Evolutionary conservation across 306 rosid species (phyloP), one percentile per base, ranked within the genome.

Genomic region (Lupinus albus): DNA sequence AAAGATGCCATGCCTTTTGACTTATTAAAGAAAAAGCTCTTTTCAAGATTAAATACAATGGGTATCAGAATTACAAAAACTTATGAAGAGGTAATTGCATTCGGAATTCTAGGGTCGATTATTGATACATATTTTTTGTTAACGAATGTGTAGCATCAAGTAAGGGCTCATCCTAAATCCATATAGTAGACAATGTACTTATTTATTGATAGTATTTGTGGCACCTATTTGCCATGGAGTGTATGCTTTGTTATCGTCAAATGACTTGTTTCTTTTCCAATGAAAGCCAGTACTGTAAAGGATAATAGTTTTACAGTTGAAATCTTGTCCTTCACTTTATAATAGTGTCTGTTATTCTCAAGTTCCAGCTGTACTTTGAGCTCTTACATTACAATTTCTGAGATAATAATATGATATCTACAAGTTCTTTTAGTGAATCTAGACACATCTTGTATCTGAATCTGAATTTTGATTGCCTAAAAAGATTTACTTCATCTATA

Each of bases 1-100:
- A 85, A 90, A 86, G 91, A 88, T 41, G 97, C 97, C 55, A 90
- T 93, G 97, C 97, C 99, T 54, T 90, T 90, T 79, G 92, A 87
- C 79, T 84, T 93, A 63, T 64, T 90, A 71, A 93, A 90, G 94
- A 82, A 82, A 70, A 93, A 88, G 73, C 97, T 93, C 66, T 77
- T 88, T 78, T 82, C 89, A 58, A 88, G 97, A 80, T 78, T 93
- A 67, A 77, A 90, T 61, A 85, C 88, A 12, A 82, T 93, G 97
- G 99, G 95, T 77, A 88, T 93, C 85, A 87, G 64, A 60, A 84
- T 93, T 55, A 36, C 70, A 46, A 82, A 88, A 78, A 79, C 82
- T 41, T 89, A 93, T 73, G 99, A 93, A 79, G 99, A 93, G 97
- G 97, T 93, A 79, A 68, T 7, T 45, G 33, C 33, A 41, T 46